Base-by-base conservation (phyloP, 225 moss, liverwort and hornwort species). In the Pleurozium schreberi region DNA sequence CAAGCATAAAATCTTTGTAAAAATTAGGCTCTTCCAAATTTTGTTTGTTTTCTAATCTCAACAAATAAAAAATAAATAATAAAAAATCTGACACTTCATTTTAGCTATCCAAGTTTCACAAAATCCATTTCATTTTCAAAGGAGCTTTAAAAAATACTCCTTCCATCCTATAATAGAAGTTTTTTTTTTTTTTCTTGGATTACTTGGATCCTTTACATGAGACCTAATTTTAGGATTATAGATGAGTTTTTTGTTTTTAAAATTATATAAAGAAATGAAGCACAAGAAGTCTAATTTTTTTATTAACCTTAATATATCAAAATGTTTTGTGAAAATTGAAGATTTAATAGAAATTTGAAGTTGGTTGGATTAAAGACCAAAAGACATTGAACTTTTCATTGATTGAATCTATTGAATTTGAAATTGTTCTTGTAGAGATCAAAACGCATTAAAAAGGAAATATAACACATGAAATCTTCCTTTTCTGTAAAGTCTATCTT, bases 241-340 rank as follows among this genome's bases (percentile, higher is more conserved):
- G n/a, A 22, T 21, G 21, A 6, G 9, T 67, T 67, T 33, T 68
- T n/a, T 36, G 3, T 21, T 67, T 67, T 66, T 6, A 10, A 20
- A 0, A 2, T 21, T 68, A n/a, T n/a, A 6, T 12, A 22, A 7
- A 21, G n/a, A 68, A 20, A 38, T 38, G 4, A 38, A 36, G 17
- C 0, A 66, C 3, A 66, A 20, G 9, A 11, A n/a, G 4, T 68
- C 7, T 68, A 68, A 1, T 68, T 66, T 68, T 6, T 6, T 68
- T 7, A 22, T 20, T 0, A n/a, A n/a, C n/a, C 7, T 68, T 12
- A 4, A 21, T 0, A n/a, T 0, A 68, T 67, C 0, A 7, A 12
- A 12, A 23, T n/a, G 38, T 6, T 4, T n/a, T 20, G 1, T n/a
- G 12, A 68, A 22, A n/a, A 67, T 18, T 68, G 7, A 70, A 42